Evolutionary conservation across 176 grass and related monocot species (phyloP).

Genomic region (Rhynchospora tenuis): DNA sequence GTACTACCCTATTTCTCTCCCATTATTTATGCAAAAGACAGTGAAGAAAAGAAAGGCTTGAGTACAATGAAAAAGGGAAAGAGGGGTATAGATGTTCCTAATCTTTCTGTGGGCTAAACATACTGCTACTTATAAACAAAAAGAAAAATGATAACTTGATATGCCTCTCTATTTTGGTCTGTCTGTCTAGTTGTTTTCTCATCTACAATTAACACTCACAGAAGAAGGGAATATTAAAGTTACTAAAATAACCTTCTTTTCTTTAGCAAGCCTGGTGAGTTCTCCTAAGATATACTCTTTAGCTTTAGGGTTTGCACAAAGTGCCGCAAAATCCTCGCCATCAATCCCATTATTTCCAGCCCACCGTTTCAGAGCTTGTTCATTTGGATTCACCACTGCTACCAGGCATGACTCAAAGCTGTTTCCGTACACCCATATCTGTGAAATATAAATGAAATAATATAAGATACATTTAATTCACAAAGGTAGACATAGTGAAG

Average conservation of each 20-base stretch:
- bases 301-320: conserved; percentile 51
- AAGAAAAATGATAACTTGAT: background rate
- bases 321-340: conserved; percentile 30
- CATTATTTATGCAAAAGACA: background rate
- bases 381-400: conserved; percentile 69
- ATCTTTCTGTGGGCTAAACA: background rate
- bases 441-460: conserved; percentile 37
- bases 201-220: background rate
- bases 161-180: background rate
- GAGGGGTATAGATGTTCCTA: background rate
- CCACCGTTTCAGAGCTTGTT: conserved; percentile 59
- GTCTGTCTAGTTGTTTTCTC: background rate
- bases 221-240: background rate
- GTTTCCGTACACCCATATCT: conserved; percentile 97
- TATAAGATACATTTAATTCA: background rate
- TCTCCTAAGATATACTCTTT: conserved; percentile 66
- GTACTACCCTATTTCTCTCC: background rate
- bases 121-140: background rate
- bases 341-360: conserved; percentile 46
- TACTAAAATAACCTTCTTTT: conserved; percentile 58
- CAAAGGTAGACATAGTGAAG: background rate
- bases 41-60: background rate
- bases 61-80: background rate
- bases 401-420: conserved; percentile 89
- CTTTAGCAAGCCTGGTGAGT: conserved; percentile 58